Evolutionary conservation across 257 asterid genomes (phyloP), one percentile per base, ranked within the genome.

Genomic region (Solanum neorickii): DNA sequence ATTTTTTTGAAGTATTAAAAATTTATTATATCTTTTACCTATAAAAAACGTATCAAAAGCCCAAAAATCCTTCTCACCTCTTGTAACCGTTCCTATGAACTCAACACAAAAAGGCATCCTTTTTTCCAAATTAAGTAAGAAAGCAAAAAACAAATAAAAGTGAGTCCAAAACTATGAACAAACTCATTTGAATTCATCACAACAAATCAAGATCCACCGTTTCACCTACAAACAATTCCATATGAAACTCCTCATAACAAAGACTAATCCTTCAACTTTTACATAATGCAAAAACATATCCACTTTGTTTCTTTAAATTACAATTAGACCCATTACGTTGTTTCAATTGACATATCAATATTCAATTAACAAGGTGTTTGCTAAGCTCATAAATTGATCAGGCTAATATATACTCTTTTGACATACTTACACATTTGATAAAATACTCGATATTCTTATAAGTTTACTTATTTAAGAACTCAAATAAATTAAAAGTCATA

Each of bases 121-220:
- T 5, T 82, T 82, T 82, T 6, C 70, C 44, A 49, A 18, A 82
- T 10, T 5, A 16, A 82, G 46, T 12, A 82, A 29, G 13, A 82
- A 1, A 23, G 44, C 41, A 31, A 82, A 82, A 11, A 49, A 31
- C 11, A 49, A 49, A 29, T 18, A 49, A 77, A 77, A 49, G 27
- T 8, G 5, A 1, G 20, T 29, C 46, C 70, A 49, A 82, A 82
- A 49, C 2, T 11, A 73, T 5, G 21, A 82, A 31, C 69, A 82
- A 31, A 49, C 31, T 49, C 27, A 27, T 31, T 20, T 82, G 46
- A 29, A 49, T 82, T 47, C 70, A 5, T 82, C 85, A 31, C 31
- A 49, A 82, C 46, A 82, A 31, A 31, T 18, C 46, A 49, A 49
- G 59, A 18, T 31, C 85, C 47, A 82, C 70, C 70, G 85, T 82